These are phyloP conservation scores for Pseudonitzschia multiseries DNA, from an alignment of 108 stramenopile genomes.

Conservation along the genomic window DNA sequence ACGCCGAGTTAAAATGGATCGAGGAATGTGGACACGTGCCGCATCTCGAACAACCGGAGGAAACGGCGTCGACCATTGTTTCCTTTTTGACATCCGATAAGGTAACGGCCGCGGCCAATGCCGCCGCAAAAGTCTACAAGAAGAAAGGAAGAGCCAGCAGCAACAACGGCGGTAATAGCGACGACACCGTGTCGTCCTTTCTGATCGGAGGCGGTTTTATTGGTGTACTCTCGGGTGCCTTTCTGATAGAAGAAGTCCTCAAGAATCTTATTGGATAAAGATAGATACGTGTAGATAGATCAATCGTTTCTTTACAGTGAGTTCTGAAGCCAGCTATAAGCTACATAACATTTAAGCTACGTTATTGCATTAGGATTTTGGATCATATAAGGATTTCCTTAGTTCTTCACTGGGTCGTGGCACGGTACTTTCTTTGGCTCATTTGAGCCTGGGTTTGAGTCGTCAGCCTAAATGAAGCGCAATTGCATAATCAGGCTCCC, in stretches of 20 bases:
- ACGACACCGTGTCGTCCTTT: not conserved
- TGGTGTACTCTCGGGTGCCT: conserved; percentile 6
- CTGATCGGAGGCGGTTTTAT: conserved; percentile 2
- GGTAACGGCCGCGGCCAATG: not conserved
- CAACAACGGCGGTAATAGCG: not conserved
- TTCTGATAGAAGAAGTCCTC: conserved; percentile 3
- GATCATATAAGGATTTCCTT: no score
- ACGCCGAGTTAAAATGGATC: conserved; percentile 78
- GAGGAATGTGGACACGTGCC: conserved; percentile 95
- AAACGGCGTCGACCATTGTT: conserved; percentile 71
- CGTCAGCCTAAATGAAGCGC: no score
- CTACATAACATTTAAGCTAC: no score
- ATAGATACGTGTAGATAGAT: no score
- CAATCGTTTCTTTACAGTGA: no score
- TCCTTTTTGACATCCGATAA: conserved; percentile 51
- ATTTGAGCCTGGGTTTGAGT: no score
- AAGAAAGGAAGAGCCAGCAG: not conserved
- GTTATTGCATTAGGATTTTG: no score
- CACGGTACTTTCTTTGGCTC: no score
- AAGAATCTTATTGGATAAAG: conserved; percentile 4
- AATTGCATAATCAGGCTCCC: no score
- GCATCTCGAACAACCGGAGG: conserved; percentile 88
- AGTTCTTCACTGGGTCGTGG: no score
- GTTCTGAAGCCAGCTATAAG: no score
- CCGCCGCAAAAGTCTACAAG: not conserved